Base-by-base conservation (phyloP, 2,329 filamentous ascomycete species). In the Chalaropsis thielavioides region DNA sequence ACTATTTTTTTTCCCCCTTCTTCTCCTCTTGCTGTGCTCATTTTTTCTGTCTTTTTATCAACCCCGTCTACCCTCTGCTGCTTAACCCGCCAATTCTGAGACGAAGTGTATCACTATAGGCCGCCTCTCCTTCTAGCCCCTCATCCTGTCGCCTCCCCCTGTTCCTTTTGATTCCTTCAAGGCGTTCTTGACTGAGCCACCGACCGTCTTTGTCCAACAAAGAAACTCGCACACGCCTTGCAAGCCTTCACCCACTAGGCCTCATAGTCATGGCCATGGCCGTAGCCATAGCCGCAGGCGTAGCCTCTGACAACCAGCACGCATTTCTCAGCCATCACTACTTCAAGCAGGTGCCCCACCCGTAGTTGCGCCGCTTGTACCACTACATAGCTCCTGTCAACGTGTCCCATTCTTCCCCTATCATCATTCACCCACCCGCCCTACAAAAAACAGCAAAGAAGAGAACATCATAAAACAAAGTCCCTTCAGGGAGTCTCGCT, bases 121-220 rank as follows among this genome's bases (percentile, higher is more conserved):
- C 46, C 46, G 24, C 54, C 54, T 35, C 27, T 35, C 15, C 54
- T 58, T 35, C 27, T 58, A 4, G 24, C 54, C 54, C 31, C 54
- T 22, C 24, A 58, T 58, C 54, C 54, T 58, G 15, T 58, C 31
- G 54, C 54, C 54, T 58, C 54, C 54, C 54, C 54, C 54, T 58
- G 54, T 58, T 58, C 54, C 54, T 58, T 58, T 38, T 35, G 17
- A 58, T 35, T 58, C 54, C 54, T 58, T n/a, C 54, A n/a, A 58
- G 54, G 54, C 54, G 27, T 38, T 58, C 54, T 58, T 35, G 5
- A 17, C 43, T 46, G 43, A 8, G 5, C 22, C 22, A 6, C 44
- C 24, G 11, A 11, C 24, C 46, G 46, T 27, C 15, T 51, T 24
- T 38, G 35, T 8, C 35, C 35, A 38, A 10, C 35, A 8, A 38